phyloP scores from a whole-genome alignment of 1,139 yeast genomes.

The Geotrichum fermentans region DNA sequence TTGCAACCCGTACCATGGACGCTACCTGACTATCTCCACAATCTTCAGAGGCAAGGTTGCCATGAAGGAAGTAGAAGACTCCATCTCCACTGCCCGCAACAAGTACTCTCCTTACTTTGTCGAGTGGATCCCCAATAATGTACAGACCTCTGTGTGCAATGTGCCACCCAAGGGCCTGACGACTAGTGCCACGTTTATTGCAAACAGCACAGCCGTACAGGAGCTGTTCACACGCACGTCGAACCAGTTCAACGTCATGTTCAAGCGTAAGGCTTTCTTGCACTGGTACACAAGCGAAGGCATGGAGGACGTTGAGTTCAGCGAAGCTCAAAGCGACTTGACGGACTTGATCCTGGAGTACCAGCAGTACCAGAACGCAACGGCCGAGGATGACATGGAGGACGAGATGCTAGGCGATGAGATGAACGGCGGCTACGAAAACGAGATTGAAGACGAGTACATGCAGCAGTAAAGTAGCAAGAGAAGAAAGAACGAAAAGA shows the following conservation, averaged over 20 bases:
- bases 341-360: conserved; percentile 42
- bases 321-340: conserved; percentile 44
- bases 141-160: conserved; percentile 43
- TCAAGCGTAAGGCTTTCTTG: conserved; percentile 43
- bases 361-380: conserved; percentile 44
- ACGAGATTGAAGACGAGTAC: conserved; percentile 2
- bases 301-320: conserved; percentile 46
- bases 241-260: conserved; percentile 43
- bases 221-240: conserved; percentile 42
- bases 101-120: conserved; percentile 42
- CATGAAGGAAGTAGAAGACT: conserved; percentile 45
- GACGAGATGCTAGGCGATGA: conserved; percentile 23
- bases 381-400: conserved; percentile 38
- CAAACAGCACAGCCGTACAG: conserved; percentile 45
- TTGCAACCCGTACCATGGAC: conserved; percentile 42
- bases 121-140: conserved; percentile 43
- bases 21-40: conserved; percentile 44
- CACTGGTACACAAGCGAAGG: conserved; percentile 48
- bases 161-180: conserved; percentile 42
- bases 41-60: conserved; percentile 46
- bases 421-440: background rate
- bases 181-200: conserved; percentile 44
- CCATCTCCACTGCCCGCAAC: conserved; percentile 36
- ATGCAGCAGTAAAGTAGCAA: background rate
- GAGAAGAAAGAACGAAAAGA: background rate